phyloP scores from a whole-genome alignment of 2,329 filamentous ascomycete genomes.

The Fusarium drepaniforme region DNA sequence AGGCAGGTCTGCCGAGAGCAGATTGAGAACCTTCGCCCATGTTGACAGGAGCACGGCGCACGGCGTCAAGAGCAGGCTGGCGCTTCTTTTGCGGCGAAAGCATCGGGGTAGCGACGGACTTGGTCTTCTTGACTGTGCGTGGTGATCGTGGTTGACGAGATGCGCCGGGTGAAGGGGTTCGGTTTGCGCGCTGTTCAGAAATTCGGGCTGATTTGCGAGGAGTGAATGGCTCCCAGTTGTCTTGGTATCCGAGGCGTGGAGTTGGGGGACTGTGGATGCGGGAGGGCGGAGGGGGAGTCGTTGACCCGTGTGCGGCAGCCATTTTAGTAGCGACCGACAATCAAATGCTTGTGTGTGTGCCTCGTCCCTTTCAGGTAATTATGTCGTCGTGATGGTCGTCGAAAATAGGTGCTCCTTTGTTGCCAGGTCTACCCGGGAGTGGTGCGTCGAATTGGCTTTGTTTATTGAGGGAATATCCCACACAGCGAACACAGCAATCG shows the following conservation, averaged over 20 bases:
- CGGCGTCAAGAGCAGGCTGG: slow-evolving; percentile 59
- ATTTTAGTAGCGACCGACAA: slow-evolving; percentile 37
- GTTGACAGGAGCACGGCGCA: slow-evolving; percentile 60
- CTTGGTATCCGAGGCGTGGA: slow-evolving; percentile 74
- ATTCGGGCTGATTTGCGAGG: slow-evolving; percentile 77
- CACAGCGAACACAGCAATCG: slow-evolving; percentile 19
- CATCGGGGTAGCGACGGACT: slow-evolving; percentile 54
- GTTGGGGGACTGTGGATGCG: slow-evolving; percentile 75
- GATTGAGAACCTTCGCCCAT: slow-evolving; percentile 59
- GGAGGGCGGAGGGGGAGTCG: slow-evolving; percentile 72
- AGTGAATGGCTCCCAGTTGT: slow-evolving; percentile 79
- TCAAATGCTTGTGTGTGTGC: slow-evolving; percentile 13
- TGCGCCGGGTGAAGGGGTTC: slow-evolving; percentile 67
- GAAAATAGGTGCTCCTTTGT: slow-evolving; percentile 34
- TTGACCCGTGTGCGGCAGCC: slow-evolving; percentile 48
- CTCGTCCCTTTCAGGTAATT: slow-evolving; percentile 6
- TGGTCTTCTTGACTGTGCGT: slow-evolving; percentile 49
- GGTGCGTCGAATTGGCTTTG: slow-evolving; percentile 25
- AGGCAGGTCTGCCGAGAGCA: slow-evolving; percentile 52
- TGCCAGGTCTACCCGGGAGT: slow-evolving; percentile 36
- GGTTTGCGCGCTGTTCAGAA: slow-evolving; percentile 65
- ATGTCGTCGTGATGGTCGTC: slow-evolving; percentile 14
- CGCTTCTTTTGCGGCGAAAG: slow-evolving; percentile 66
- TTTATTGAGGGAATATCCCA: slow-evolving; percentile 32
- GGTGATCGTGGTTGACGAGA: slow-evolving; percentile 51